phyloP scores from a whole-genome alignment of 257 asterid species.

The Solanum habrochaites region DNA sequence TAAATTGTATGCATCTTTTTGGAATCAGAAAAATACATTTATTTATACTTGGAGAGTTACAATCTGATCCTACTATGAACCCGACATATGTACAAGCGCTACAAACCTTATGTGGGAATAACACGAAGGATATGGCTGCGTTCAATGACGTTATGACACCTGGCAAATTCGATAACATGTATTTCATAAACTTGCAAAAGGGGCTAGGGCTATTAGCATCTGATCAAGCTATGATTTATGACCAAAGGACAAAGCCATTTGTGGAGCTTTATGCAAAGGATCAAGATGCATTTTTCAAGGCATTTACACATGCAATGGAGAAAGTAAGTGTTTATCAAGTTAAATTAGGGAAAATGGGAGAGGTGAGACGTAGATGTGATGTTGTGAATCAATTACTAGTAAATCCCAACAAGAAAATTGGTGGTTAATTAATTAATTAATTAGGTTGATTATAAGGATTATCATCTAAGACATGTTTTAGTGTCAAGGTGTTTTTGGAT shows the following conservation, averaged over 20 bases:
- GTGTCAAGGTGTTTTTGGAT: not conserved
- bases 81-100: slow-evolving; percentile 39
- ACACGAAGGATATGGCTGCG: slow-evolving; percentile 43
- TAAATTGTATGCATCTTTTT: too few species aligned
- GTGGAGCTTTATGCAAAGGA: slow-evolving; percentile 68
- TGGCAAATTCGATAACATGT: slow-evolving; percentile 73
- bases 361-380: slow-evolving; percentile 84
- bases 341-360: slow-evolving; percentile 55
- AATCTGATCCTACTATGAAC: slow-evolving; percentile 49
- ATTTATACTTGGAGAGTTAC: too few species aligned
- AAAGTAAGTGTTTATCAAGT: slow-evolving; percentile 33
- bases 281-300: slow-evolving; percentile 43
- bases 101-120: slow-evolving; percentile 34
- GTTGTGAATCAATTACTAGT: slow-evolving; percentile 17
- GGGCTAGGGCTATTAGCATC: slow-evolving; percentile 57
- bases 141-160: slow-evolving; percentile 77
- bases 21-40: too few species aligned
- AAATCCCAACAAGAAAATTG: not conserved
- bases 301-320: slow-evolving; percentile 52
- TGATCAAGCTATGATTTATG: slow-evolving; percentile 43
- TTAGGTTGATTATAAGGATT: not conserved
- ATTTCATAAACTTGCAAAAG: slow-evolving; percentile 31
- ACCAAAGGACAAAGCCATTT: slow-evolving; percentile 51
- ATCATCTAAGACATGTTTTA: not conserved
- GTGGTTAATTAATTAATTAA: not conserved